Conservation (phyloP, 306 rosid species). For the Crotalaria pallida region DNA sequence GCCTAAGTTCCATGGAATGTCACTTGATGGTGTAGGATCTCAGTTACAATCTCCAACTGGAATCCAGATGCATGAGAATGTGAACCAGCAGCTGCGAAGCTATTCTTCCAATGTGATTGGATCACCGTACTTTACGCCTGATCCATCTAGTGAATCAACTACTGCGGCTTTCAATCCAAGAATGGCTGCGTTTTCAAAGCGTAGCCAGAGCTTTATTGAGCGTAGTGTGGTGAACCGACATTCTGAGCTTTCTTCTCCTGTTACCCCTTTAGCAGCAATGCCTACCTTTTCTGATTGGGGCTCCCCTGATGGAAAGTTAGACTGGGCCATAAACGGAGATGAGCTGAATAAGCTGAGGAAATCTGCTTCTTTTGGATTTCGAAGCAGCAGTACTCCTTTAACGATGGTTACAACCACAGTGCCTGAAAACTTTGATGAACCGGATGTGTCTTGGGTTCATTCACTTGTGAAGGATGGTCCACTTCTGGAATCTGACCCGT, state of each 20-base stretch:
- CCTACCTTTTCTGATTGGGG: slow-evolving; percentile 61
- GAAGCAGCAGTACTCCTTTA: slow-evolving; percentile 36
- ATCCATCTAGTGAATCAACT: slow-evolving; percentile 30
- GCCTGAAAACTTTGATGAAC: slow-evolving; percentile 36
- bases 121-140: slow-evolving; percentile 35
- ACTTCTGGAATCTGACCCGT: slow-evolving; percentile 19
- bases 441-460: slow-evolving; percentile 73
- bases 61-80: slow-evolving; percentile 44
- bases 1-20: slow-evolving; percentile 53
- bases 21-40: slow-evolving; percentile 44
- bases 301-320: slow-evolving; percentile 60
- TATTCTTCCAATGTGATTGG: slow-evolving; percentile 51
- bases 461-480: slow-evolving; percentile 62
- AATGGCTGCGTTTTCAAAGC: slow-evolving; percentile 61
- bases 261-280: slow-evolving; percentile 19
- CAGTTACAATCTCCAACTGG: slow-evolving; percentile 66
- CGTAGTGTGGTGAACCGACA: slow-evolving; percentile 39
- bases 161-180: slow-evolving; percentile 46
- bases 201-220: slow-evolving; percentile 83
- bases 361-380: slow-evolving; percentile 69
- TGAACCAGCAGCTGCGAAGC: slow-evolving; percentile 50
- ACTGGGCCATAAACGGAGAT: slow-evolving; percentile 64
- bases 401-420: slow-evolving; percentile 10
- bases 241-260: slow-evolving; percentile 47
- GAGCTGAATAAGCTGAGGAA: slow-evolving; percentile 70